These are phyloP conservation scores for Spergularia azorica DNA, from an alignment of 179 eudicot species.

Conservation along the genomic window DNA sequence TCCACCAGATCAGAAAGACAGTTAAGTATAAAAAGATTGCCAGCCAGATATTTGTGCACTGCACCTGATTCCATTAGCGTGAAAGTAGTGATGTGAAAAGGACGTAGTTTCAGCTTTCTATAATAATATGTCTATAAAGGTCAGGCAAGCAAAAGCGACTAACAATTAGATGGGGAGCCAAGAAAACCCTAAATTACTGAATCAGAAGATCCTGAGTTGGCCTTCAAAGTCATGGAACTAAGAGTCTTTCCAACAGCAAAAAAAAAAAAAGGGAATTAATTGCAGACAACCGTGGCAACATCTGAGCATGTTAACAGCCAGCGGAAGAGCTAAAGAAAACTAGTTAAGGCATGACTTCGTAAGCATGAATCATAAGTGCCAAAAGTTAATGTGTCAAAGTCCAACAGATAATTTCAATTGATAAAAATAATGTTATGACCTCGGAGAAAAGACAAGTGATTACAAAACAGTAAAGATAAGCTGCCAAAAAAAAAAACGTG, in stretches of 20 bases:
- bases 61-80: neutral
- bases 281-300: no score
- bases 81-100: no score
- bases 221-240: neutral
- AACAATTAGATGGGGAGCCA: neutral
- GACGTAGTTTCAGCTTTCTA: neutral
- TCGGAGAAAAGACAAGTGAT: no score
- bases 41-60: neutral
- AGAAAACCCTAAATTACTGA: neutral
- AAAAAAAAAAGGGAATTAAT: neutral
- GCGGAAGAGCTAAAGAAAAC: no score
- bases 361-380: no score
- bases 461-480: no score
- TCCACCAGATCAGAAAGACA: constrained; percentile 11
- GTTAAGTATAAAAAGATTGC: neutral
- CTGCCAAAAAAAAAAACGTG: no score
- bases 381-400: no score
- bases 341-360: no score
- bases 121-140: neutral
- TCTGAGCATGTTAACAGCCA: no score
- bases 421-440: no score
- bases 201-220: neutral
- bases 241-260: neutral
- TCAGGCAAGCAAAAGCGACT: neutral
- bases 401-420: no score